Percentiles rank a stretch among this genome's conserved stretches.
Conservation (phyloP, 2,329 filamentous ascomycete species). For the Fusarium sp. region DNA sequence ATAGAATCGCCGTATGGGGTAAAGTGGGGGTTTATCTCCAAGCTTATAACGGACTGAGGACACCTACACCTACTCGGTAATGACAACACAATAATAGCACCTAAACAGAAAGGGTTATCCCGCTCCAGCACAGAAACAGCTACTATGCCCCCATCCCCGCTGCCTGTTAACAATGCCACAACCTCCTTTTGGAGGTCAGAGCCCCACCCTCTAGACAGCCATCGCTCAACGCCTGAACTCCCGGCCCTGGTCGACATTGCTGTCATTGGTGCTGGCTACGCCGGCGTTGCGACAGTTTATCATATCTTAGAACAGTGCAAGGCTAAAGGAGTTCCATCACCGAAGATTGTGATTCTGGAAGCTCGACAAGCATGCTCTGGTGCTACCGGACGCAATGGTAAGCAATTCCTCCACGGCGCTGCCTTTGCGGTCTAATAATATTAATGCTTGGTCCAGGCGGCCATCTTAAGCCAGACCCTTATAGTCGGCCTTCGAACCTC, state of each 20-base stretch:
- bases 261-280: not conserved
- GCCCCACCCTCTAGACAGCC: not conserved
- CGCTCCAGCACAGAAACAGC: not conserved
- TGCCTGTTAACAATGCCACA: slow-evolving; percentile 1
- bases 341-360: slow-evolving; percentile 10
- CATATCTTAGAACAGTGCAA: slow-evolving; percentile 6
- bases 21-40: too few relatives aligned
- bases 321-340: not conserved
- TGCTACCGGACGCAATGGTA: slow-evolving; percentile 7
- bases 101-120: too few relatives aligned
- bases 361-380: slow-evolving; percentile 12
- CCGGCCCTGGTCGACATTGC: slow-evolving; percentile 4
- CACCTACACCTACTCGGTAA: too few relatives aligned
- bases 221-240: slow-evolving; percentile 5
- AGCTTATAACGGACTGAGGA: too few relatives aligned
- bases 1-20: too few relatives aligned
- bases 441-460: not conserved
- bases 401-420: too few relatives aligned
- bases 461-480: slow-evolving; percentile 1
- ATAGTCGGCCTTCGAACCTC: not conserved
- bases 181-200: slow-evolving; percentile 12
- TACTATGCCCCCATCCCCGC: not conserved
- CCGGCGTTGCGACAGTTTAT: slow-evolving; percentile 3
- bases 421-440: accelerated
- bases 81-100: too few relatives aligned